Conservation (phyloP, 805 yeast genomes). For the Metschnikowia koreensis region DNA sequence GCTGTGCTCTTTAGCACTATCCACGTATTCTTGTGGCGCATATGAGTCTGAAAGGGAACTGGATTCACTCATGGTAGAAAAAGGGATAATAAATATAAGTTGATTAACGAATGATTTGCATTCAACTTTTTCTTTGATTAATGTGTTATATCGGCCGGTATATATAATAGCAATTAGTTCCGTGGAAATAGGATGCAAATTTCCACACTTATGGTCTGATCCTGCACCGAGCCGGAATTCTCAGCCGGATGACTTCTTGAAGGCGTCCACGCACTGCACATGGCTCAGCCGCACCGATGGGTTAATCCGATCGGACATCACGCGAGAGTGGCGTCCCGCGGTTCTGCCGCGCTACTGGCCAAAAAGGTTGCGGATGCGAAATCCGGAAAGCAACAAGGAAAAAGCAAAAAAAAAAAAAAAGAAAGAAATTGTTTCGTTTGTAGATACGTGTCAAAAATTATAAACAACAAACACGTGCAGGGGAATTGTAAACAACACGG, state of each 20-base stretch:
- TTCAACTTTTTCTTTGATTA: no score
- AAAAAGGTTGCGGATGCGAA: not conserved
- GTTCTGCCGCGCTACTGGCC: not conserved
- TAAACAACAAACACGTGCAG: not conserved
- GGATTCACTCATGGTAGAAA: conserved; percentile 10
- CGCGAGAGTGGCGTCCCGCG: not conserved
- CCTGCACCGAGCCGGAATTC: conserved; percentile 9
- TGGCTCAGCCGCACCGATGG: not conserved
- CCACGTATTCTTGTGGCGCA: conserved; percentile 14
- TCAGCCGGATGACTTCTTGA: conserved; percentile 1
- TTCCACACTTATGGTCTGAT: not conserved
- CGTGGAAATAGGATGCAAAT: conserved; percentile 1
- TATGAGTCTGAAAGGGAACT: conserved; percentile 11
- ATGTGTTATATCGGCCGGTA: not conserved
- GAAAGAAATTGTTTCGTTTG: not conserved
- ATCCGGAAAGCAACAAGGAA: not conserved
- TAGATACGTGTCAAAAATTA: not conserved
- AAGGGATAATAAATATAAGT: not conserved
- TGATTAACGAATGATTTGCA: no score
- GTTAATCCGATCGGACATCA: conserved; percentile 5
- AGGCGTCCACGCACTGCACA: not conserved
- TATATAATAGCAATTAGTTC: not conserved
- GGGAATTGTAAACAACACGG: not conserved
- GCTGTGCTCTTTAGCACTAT: conserved; percentile 1
- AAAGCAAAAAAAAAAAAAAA: not conserved